Evolutionary conservation across 2,329 filamentous ascomycete genomes (phyloP), one percentile per base, ranked within the genome.

Genomic region (Aspergillus nomiae): DNA sequence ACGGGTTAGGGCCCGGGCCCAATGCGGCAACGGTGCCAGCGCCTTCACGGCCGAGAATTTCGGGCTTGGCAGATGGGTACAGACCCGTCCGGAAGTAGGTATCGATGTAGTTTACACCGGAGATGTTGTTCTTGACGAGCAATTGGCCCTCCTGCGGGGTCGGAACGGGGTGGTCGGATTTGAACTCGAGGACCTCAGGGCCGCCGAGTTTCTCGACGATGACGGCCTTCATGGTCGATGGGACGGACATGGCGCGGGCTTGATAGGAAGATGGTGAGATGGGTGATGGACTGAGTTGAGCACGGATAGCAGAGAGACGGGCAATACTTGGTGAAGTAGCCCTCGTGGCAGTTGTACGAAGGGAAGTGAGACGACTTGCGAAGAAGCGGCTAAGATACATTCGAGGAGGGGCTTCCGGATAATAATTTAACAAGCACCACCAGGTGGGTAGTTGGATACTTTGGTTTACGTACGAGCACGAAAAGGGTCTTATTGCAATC

Each of bases 91-190:
- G 92, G 85, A 94, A 96, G 80, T 97, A 96, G 45, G 86, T 96
- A 78, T 97, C 94, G 72, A 97, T 96, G 80, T 86, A 97, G 80
- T 97, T 97, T 65, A 97, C 82, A 63, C 93, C 94, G 56, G 90
- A 84, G 74, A 86, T 91, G 67, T 89, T 87, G 78, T 96, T 96
- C 78, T 90, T 90, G 63, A 97, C 86, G 4, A 97, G 85, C 26
- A 97, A 78, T 69, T 96, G 84, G 63, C 88, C 89, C n/a, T 89
- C 86, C 41, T 86, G 82, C 2, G 85, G 86, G 56, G 83, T 80
- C 0, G 92, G 92, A 1, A 96, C 86, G 7, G 90, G 88, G 4
- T 92, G 76, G 72, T 92, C 87, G 21, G 87, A 87, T 71, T 85
- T 89, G 78, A 90, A 88, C 72, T 92, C 81, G 24, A 94, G 81